A percentile compares a stretch with the other conserved stretches of the same genome.
These are phyloP conservation scores for Chlorella sorokiniana DNA, from an alignment of 139 green algal species.

Conservation along the genomic window DNA sequence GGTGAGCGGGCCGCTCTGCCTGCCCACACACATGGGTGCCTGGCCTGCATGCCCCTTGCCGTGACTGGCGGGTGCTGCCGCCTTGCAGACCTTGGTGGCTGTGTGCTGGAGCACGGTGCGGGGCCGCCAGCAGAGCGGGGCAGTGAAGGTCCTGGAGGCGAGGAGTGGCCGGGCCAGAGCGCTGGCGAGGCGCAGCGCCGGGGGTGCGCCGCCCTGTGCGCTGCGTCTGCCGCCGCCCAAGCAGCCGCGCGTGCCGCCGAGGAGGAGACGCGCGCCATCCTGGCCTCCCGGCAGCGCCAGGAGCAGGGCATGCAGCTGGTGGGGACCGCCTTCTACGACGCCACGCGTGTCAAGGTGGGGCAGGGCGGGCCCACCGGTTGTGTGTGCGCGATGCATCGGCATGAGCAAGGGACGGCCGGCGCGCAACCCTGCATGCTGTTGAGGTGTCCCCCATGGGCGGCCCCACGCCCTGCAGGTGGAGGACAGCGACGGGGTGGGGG, in stretches of 20 bases:
- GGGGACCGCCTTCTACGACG: constrained; percentile 12
- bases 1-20: not conserved
- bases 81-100: not conserved
- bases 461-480: constrained; percentile 45
- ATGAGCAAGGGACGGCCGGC: not conserved
- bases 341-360: constrained; percentile 20
- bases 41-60: too few relatives aligned
- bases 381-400: not conserved
- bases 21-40: not conserved
- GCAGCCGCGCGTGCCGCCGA: constrained; percentile 1
- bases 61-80: too few relatives aligned
- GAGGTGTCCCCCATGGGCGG: too few relatives aligned
- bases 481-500: constrained; percentile 7
- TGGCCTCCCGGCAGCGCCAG: constrained; percentile 1
- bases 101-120: not conserved
- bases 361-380: not conserved
- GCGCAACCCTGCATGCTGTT: too few relatives aligned
- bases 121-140: not conserved
- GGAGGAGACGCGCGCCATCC: constrained; percentile 1
- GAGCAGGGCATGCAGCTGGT: constrained; percentile 35
- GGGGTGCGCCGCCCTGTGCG: not conserved
- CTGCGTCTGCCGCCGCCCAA: not conserved
- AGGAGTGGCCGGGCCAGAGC: too few relatives aligned
- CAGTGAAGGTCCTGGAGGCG: too few relatives aligned
- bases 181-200: not conserved